A percentile compares a stretch with the other conserved stretches of the same genome.
phyloP scores from a whole-genome alignment of 352 stramenopile genomes.

The Phytophthora quininea region DNA sequence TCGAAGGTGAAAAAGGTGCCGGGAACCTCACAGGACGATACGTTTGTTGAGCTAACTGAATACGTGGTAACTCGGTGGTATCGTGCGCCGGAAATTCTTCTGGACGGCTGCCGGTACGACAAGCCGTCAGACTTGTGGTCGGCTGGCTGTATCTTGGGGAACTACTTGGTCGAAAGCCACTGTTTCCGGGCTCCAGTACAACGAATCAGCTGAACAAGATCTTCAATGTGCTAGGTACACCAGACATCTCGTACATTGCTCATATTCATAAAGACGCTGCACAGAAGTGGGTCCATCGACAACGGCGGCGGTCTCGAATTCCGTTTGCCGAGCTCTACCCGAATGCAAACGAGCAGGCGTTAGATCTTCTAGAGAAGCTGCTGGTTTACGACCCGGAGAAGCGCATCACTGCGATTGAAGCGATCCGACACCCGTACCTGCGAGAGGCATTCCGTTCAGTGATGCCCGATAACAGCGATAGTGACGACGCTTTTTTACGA shows the following conservation, averaged over 20 bases:
- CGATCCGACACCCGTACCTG: conserved; percentile 95
- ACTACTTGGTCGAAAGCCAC: conserved; percentile 91
- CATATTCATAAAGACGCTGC: conserved; percentile 75
- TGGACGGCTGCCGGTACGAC: conserved; percentile 85
- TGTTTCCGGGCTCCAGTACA: conserved; percentile 97
- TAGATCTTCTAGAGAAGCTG: conserved; percentile 80
- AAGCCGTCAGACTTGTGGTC: conserved; percentile 85
- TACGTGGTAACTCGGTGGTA: conserved; percentile 86
- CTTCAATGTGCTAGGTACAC: conserved; percentile 92
- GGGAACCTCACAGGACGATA: conserved; percentile 27
- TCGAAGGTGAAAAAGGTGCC: conserved; percentile 55
- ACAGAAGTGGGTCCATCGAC: conserved; percentile 73
- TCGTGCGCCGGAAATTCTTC: conserved; percentile 91
- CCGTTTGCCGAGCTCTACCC: conserved; percentile 79
- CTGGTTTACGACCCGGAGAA: conserved; percentile 68
- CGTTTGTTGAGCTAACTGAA: conserved; percentile 76
- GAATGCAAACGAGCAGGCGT: conserved; percentile 67
- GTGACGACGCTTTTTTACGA: conserved; percentile 47
- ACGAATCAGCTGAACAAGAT: conserved; percentile 98
- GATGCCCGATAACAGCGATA: conserved; percentile 20
- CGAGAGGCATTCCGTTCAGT: conserved; percentile 69
- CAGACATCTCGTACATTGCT: conserved; percentile 66
- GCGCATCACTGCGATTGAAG: conserved; percentile 91
- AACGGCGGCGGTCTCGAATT: conserved; percentile 58
- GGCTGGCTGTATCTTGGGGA: conserved; percentile 96